Percentiles rank a stretch among this genome's conserved stretches.
Evolutionary conservation across 768 basidiomycete species (phyloP).

Genomic region (Mrakia gelida): DNA sequence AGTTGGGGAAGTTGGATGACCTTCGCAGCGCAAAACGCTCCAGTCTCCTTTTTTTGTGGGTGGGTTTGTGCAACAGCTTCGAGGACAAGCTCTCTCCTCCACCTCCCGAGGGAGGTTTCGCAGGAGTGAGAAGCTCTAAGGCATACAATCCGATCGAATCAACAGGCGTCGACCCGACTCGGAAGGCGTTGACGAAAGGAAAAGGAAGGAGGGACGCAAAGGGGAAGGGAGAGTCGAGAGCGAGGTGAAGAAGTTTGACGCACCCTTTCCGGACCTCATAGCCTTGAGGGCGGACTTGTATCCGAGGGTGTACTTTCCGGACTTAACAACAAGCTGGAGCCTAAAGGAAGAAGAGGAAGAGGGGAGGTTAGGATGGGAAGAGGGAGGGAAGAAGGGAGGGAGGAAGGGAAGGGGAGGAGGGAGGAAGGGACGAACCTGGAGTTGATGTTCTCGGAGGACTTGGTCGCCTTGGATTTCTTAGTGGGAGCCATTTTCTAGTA

Average conservation of each 20-base stretch:
- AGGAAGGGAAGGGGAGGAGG: conserved; percentile 48
- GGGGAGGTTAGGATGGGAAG: not conserved
- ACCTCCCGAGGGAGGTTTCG: conserved; percentile 13
- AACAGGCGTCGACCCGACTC: not conserved
- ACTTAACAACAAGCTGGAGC: conserved; percentile 84
- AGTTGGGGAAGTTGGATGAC: conserved; percentile 20
- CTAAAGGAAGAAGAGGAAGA: conserved; percentile 13
- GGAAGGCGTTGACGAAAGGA: conserved; percentile 15
- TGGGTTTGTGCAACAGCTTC: conserved; percentile 2
- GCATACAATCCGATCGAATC: not conserved
- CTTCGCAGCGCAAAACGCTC: conserved; percentile 26
- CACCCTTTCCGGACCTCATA: conserved; percentile 97
- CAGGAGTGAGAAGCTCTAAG: conserved; percentile 16
- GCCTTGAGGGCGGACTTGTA: conserved; percentile 98
- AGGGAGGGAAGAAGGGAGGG: not conserved
- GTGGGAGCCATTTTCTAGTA: conserved; percentile 28
- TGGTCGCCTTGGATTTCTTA: conserved; percentile 81
- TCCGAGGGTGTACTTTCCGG: conserved; percentile 73
- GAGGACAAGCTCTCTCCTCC: conserved; percentile 6
- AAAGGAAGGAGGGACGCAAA: not conserved
- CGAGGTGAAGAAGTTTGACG: conserved; percentile 43
- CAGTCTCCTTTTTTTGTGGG: conserved; percentile 1
- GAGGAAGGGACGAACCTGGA: conserved; percentile 50
- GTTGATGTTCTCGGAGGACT: conserved; percentile 88
- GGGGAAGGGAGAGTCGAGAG: not conserved